Evolutionary conservation across 192 early-diverging fungal species (phyloP), one percentile per base, ranked within the genome.

Genomic region (Lobosporangium transversale): DNA sequence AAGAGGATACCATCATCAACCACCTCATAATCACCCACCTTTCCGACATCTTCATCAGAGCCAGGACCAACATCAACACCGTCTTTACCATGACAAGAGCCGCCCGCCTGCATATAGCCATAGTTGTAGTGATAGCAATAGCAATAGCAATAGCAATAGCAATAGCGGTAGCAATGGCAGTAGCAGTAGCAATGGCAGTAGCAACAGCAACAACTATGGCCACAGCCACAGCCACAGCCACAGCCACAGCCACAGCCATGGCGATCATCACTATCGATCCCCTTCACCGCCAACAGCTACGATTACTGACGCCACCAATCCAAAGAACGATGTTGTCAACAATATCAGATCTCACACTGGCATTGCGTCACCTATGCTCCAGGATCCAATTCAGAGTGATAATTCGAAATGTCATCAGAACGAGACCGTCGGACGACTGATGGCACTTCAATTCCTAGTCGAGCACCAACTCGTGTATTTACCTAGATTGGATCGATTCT

Each of bases 361-460:
- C n/a, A n/a, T n/a, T n/a, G n/a, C n/a, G n/a, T n/a, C 59, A 23
- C 59, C 61, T 8, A 12, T 24, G 30, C 31, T 14, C 8, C 51
- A 9, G 20, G 21, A 8, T 5, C n/a, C n/a, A n/a, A n/a, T n/a
- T n/a, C n/a, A n/a, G n/a, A n/a, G n/a, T n/a, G n/a, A n/a, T n/a
- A n/a, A n/a, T n/a, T n/a, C n/a, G n/a, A n/a, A n/a, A n/a, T n/a
- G n/a, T n/a, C 55, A 43, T 11, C 69, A 62, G 12, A 58, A 64
- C 29, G 54, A 56, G 14, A 32, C 61, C 2, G 60, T 70, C 8
- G 48, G 40, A 4, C 60, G 69, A 4, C 30, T 73, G 12, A 49
- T 73, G 3, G 69, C 55, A 21, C 55, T 73, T 17, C 69, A 73
- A 48, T 73, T 58, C 55, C 26, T 63, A 49, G 54, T 73, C 1